phyloP scores from a whole-genome alignment of 495 filamentous ascomycete species.

The Aspergillus campestris region DNA sequence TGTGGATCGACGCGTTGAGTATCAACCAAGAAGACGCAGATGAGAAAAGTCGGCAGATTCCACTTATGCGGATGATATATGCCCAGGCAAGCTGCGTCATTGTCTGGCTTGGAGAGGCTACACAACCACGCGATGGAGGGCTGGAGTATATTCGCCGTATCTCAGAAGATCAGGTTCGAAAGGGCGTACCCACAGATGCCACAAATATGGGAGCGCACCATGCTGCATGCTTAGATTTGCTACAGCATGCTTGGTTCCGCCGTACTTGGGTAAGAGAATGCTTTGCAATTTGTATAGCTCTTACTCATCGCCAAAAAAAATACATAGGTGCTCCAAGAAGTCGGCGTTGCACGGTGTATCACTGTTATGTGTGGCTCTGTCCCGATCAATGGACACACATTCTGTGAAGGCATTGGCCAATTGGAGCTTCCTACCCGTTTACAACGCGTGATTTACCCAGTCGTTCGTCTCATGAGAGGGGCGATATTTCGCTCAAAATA shows the following conservation, averaged over 20 bases:
- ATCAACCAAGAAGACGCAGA: conserved; percentile 23
- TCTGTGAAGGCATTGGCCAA: conserved; percentile 4
- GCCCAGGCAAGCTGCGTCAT: conserved; percentile 16
- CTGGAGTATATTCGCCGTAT: conserved; percentile 1
- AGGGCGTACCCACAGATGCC: too few species aligned
- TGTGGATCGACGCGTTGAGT: conserved; percentile 29
- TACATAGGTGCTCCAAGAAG: conserved; percentile 25
- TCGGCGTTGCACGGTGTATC: conserved; percentile 18
- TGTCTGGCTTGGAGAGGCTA: conserved; percentile 29
- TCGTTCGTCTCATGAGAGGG: conserved; percentile 17
- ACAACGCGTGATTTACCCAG: conserved; percentile 13
- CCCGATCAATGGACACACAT: conserved; percentile 16
- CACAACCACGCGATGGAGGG: conserved; percentile 4
- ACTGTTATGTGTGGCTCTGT: conserved; percentile 18
- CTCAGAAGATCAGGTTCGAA: too few species aligned
- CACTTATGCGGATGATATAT: conserved; percentile 19
- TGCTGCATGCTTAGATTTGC: conserved; percentile 11
- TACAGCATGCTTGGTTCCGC: conserved; percentile 19
- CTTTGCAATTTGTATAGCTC: background rate
- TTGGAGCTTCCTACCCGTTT: too few species aligned
- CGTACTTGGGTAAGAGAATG: conserved; percentile 23
- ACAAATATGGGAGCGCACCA: too few species aligned
- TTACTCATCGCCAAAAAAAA: background rate
- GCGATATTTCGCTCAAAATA: conserved; percentile 17
- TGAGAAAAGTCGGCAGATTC: conserved; percentile 21